Percentiles rank a stretch among this genome's conserved stretches.
Conservation (phyloP, 2,329 filamentous ascomycete genomes). For the Colletotrichum spinosum region DNA sequence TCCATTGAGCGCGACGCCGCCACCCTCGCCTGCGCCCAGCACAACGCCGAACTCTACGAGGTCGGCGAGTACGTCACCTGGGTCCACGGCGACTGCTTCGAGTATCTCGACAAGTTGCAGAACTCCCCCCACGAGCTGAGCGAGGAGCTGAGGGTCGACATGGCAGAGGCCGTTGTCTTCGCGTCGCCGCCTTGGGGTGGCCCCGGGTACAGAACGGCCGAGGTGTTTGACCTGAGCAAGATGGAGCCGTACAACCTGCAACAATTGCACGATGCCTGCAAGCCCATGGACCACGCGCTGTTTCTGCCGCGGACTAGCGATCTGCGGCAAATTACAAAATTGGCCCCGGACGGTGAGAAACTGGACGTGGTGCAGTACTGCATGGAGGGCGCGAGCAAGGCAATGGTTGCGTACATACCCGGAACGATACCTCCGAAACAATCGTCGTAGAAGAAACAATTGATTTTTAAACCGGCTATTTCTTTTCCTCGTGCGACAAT, state of each 20-base stretch:
- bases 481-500: neutral
- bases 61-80: conserved; percentile 81
- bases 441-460: neutral
- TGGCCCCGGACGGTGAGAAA: conserved; percentile 64
- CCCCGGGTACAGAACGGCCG: conserved; percentile 64
- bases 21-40: conserved; percentile 88
- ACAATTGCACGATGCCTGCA: conserved; percentile 72
- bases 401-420: conserved; percentile 73
- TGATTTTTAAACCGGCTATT: conserved; percentile 3
- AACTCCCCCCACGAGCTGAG: conserved; percentile 51
- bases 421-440: conserved; percentile 37
- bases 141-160: conserved; percentile 54
- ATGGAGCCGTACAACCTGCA: conserved; percentile 90
- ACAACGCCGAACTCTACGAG: conserved; percentile 89
- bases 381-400: conserved; percentile 89
- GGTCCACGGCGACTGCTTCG: conserved; percentile 89
- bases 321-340: conserved; percentile 78
- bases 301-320: conserved; percentile 90
- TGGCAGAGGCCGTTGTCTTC: conserved; percentile 60
- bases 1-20: conserved; percentile 87
- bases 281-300: conserved; percentile 72
- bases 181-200: conserved; percentile 72
- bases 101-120: conserved; percentile 67
- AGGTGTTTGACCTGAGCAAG: conserved; percentile 83
- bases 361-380: conserved; percentile 90